These are phyloP conservation scores for Starmerella bombi DNA, from an alignment of 805 yeast species.

Conservation along the genomic window DNA sequence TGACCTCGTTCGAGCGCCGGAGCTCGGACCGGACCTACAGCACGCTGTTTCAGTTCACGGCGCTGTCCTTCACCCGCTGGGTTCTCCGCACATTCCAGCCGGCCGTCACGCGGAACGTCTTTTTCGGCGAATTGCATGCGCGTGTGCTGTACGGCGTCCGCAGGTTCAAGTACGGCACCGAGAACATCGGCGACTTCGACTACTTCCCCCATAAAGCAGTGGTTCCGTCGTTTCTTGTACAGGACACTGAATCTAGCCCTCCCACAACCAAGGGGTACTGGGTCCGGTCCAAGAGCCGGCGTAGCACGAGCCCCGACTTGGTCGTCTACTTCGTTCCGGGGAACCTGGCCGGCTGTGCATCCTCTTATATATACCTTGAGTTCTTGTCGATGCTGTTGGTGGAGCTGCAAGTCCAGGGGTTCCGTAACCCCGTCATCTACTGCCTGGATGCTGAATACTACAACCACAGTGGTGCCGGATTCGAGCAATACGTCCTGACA, in stretches of 20 bases:
- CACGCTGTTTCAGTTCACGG: slow-evolving; percentile 20
- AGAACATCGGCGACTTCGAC: slow-evolving; percentile 24
- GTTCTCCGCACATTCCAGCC: slow-evolving; percentile 19
- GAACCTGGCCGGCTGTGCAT: slow-evolving; percentile 23
- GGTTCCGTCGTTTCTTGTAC: background rate
- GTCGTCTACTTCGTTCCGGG: slow-evolving; percentile 37
- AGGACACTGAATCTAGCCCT: background rate
- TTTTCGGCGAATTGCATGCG: slow-evolving; percentile 20
- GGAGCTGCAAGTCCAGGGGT: slow-evolving; percentile 37
- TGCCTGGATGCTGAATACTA: slow-evolving; percentile 26
- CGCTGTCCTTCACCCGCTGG: slow-evolving; percentile 21
- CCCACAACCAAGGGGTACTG: slow-evolving; percentile 23
- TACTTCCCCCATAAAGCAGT: slow-evolving; percentile 11
- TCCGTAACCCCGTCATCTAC: slow-evolving; percentile 36
- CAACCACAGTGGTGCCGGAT: slow-evolving; percentile 22
- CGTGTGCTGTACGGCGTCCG: slow-evolving; percentile 22
- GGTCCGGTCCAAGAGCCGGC: slow-evolving; percentile 27
- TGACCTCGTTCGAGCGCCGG: slow-evolving; percentile 21
- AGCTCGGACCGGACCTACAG: slow-evolving; percentile 18
- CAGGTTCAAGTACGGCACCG: slow-evolving; percentile 24
- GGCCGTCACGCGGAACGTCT: slow-evolving; percentile 14
- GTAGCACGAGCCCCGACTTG: slow-evolving; percentile 28
- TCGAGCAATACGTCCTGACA: slow-evolving; percentile 17
- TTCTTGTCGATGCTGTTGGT: slow-evolving; percentile 33
- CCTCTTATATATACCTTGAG: slow-evolving; percentile 35